These are phyloP conservation scores for Trichoderma gracile DNA, from an alignment of 2,329 filamentous ascomycete species.

Conservation along the genomic window DNA sequence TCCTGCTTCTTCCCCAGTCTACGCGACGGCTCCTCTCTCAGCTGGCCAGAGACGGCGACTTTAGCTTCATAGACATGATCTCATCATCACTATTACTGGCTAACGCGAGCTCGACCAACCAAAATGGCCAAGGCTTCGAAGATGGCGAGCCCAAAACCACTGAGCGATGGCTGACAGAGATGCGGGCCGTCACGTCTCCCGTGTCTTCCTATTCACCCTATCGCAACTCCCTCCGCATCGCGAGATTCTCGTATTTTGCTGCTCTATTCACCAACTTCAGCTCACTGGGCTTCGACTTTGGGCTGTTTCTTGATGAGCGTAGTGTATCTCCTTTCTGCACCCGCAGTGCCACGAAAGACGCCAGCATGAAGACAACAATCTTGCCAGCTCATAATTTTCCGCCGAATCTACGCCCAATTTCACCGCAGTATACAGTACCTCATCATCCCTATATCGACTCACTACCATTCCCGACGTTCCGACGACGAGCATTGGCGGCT, in stretches of 20 bases:
- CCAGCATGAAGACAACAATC: not conserved
- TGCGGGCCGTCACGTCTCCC: not conserved
- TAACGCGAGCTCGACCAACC: not conserved
- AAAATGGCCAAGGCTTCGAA: not conserved
- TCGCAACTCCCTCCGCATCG: not conserved
- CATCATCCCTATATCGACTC: slow-evolving; percentile 7
- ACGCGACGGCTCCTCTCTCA: not conserved
- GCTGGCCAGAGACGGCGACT: slow-evolving; percentile 2
- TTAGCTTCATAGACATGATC: slow-evolving; percentile 4
- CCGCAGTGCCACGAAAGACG: not conserved
- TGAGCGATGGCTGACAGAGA: not conserved
- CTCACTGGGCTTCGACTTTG: slow-evolving; percentile 6
- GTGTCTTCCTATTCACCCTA: slow-evolving; percentile 7
- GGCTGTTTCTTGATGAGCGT: slow-evolving; percentile 5
- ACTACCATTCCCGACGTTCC: not conserved
- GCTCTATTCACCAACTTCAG: slow-evolving; percentile 3
- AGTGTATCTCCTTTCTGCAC: slow-evolving; percentile 4
- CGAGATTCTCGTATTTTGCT: slow-evolving; percentile 1
- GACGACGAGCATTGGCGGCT: not conserved
- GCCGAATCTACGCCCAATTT: not conserved
- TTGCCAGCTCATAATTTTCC: not conserved
- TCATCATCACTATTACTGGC: slow-evolving; percentile 1
- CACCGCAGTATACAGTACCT: not conserved
- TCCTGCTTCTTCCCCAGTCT: not conserved
- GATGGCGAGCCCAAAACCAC: not conserved